phyloP scores from a whole-genome alignment of 495 filamentous ascomycete genomes.

The Lepraria neglecta region DNA sequence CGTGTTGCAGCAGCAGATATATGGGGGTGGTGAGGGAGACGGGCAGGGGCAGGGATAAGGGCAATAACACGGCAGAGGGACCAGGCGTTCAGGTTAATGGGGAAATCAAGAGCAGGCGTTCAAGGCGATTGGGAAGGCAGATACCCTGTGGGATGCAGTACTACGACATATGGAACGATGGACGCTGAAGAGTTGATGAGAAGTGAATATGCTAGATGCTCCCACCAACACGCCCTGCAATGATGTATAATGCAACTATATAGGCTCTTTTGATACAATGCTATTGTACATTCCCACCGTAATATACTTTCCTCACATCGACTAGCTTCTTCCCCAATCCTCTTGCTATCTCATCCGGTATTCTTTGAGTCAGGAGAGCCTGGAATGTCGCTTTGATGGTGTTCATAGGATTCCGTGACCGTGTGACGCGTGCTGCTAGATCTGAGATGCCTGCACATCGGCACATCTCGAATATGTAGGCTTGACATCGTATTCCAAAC shows the following conservation, averaged over 20 bases:
- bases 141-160: conserved; percentile 9
- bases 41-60: conserved; percentile 26
- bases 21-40: conserved; percentile 34
- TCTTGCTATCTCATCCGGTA: conserved; percentile 82
- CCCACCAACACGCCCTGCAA: neutral
- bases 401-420: conserved; percentile 91
- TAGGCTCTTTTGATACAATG: conserved; percentile 5
- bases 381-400: conserved; percentile 82
- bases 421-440: conserved; percentile 68
- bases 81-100: neutral
- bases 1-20: conserved; percentile 93
- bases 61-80: neutral
- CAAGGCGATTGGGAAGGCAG: neutral
- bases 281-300: conserved; percentile 61
- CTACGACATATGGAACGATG: neutral
- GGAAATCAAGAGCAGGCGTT: neutral
- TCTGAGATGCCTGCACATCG: conserved; percentile 77
- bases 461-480: conserved; percentile 88
- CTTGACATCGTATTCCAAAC: conserved; percentile 85
- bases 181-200: neutral
- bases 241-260: conserved; percentile 6
- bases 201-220: neutral
- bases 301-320: conserved; percentile 95
- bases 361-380: conserved; percentile 71
- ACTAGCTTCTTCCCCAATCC: conserved; percentile 89